A percentile compares a stretch with the other conserved stretches of the same genome.
phyloP scores from a whole-genome alignment of 345 rosid genomes.

The Physaria fendleri region DNA sequence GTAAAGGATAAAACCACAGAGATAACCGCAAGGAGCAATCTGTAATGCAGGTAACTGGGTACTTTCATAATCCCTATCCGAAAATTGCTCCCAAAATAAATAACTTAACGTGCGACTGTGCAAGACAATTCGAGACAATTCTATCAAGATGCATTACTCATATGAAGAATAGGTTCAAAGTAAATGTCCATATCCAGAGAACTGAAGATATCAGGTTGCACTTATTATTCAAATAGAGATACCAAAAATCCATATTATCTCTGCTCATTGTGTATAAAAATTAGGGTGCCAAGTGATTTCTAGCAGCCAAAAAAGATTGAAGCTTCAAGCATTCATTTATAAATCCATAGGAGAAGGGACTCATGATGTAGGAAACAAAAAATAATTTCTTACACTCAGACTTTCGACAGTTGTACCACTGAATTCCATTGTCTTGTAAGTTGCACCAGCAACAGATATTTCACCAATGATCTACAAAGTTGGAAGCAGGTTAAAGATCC shows the following conservation, averaged over 20 bases:
- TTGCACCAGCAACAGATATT: constrained; percentile 95
- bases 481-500: constrained; percentile 6
- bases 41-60: background rate
- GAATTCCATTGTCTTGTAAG: constrained; percentile 96
- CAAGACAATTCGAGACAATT: no score
- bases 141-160: background rate
- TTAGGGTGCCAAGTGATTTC: constrained; percentile 30
- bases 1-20: background rate
- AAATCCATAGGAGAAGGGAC: background rate
- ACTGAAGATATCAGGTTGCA: background rate
- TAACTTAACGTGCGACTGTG: background rate
- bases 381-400: constrained; percentile 50
- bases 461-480: constrained; percentile 82
- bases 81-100: background rate
- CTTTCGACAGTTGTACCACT: constrained; percentile 85
- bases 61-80: background rate
- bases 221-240: background rate
- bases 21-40: background rate
- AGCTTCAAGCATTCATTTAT: background rate
- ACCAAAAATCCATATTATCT: background rate
- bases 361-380: background rate
- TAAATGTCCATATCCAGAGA: background rate
- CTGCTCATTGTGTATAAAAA: background rate
- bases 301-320: constrained; percentile 27
- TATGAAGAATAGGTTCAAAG: background rate